These are phyloP conservation scores for Trichoderma endophyticum DNA, from an alignment of 2,329 filamentous ascomycete genomes.

Conservation along the genomic window DNA sequence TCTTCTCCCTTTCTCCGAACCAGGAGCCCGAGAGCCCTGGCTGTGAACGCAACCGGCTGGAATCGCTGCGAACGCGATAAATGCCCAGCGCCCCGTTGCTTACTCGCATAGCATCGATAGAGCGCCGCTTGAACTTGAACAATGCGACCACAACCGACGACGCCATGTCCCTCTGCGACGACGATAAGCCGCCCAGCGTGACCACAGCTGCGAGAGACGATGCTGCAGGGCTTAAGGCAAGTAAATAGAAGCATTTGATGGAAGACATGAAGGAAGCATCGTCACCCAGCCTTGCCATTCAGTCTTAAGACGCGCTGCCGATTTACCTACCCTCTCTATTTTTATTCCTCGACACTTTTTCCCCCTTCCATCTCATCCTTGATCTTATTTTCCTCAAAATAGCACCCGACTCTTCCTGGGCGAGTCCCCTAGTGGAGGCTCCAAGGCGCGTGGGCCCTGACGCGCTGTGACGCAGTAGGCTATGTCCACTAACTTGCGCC, in stretches of 20 bases:
- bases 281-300: not conserved
- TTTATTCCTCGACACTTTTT: not conserved
- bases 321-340: not conserved
- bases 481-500: conserved; percentile 7
- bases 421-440: not conserved
- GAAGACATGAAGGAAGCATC: not conserved
- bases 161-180: conserved; percentile 15
- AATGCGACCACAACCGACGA: conserved; percentile 8
- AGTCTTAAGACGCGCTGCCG: not conserved
- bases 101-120: not conserved
- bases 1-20: not conserved
- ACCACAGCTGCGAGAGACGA: not conserved
- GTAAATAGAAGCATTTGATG: not conserved
- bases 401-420: not conserved
- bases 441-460: conserved; percentile 9
- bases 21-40: not conserved
- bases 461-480: conserved; percentile 15
- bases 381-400: not conserved
- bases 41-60: not conserved
- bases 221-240: conserved; percentile 7
- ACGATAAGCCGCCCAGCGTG: conserved; percentile 14
- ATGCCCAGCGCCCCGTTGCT: not conserved
- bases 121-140: conserved; percentile 13
- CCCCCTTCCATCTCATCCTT: not conserved
- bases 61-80: conserved; percentile 7